Evolutionary conservation across 2,329 filamentous ascomycete species (phyloP), one percentile per base, ranked within the genome.

Genomic region (Conoideocrella luteorostrata): DNA sequence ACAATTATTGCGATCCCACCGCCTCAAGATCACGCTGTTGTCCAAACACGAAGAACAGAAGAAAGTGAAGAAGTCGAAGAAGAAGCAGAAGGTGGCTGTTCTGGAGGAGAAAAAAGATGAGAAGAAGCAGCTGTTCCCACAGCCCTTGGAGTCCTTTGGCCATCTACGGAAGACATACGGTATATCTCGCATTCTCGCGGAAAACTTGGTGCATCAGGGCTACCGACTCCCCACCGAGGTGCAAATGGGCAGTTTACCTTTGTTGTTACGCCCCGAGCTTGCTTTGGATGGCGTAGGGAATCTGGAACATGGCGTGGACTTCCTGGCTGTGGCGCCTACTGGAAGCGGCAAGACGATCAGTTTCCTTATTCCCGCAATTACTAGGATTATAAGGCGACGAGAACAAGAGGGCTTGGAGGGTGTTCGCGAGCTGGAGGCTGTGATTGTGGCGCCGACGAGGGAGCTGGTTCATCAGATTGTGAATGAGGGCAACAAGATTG

Each of bases 321-420:
- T 98, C 30, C 65, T 98, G 50, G 87, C 88, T 0, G 82, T 97
- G 34, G 93, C 93, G 3, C 93, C 93, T 1, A 98, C 93, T 0
- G 93, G 93, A 20, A 97, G 91, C 61, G 93, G 93, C 35, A 98
- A 98, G 71, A 98, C 93, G 0, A 71, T 98, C 50, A 88, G 89
- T 15, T 98, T 96, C 57, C 66, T 97, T 55, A 86, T 98, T 33
- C 90, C 91, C 0, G 75, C 89, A 3, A 81, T 98, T 54, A 84
- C 95, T 58, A 76, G 78, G 36, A 81, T 95, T 33, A 70, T 87
- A 52, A 71, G 75, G 48, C 67, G 76, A 42, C 67, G 75, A 33
- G 69, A 74, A 1, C 66, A 71, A 30, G 65, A 72, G 52, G 62
- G 70, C 4, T 33, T 58, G 4, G 43, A 55, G 5, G 54, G 51